Evolutionary conservation across 352 stramenopile genomes (phyloP), one percentile per base, ranked within the genome.

Genomic region (Phytophthora citrophthora): DNA sequence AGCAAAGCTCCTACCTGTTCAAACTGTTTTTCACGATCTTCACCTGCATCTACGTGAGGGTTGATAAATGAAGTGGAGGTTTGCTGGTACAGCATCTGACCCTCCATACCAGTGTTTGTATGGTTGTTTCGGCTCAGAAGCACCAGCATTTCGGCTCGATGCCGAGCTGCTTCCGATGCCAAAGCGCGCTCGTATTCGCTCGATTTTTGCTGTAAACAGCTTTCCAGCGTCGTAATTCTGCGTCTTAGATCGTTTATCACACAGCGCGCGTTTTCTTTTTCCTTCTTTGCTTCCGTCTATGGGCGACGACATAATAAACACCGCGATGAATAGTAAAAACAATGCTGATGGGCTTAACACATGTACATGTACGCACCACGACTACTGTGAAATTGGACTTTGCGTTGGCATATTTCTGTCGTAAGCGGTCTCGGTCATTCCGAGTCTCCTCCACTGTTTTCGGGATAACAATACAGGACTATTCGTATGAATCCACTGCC

Each of bases 301-400:
- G 51, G 44, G 20, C 7, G 47, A 55, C 24, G 40, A 38, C 12
- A 16, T 54, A 5, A 41, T 8, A n/a, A 41, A 16, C n/a, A n/a
- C n/a, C 4, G 12, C 20, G 36, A 11, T 20, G 36, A 41, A 16
- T 7, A 46, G 56, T 49, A 39, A 46, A 5, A 31, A 40, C 29
- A 34, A 34, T 10, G 29, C 29, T 34, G 13, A 8, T 34, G 29
- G 29, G 0, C 29, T 34, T 2, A 4, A 23, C 20, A 20, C 20
- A 20, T 20, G 20, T 10, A n/a, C 2, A 29, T 8, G 26, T 5
- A 61, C 74, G 46, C 49, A 91, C 82, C 64, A 90, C 81, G 12
- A 92, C 76, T 9, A 84, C 67, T 2, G 73, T 79, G 27, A 95
- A 89, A 53, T 91, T 90, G 44, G 61, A 87, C 70, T 95, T 95